These are phyloP conservation scores for Cordyceps javanica DNA, from an alignment of 2,329 filamentous ascomycete genomes.

Conservation along the genomic window DNA sequence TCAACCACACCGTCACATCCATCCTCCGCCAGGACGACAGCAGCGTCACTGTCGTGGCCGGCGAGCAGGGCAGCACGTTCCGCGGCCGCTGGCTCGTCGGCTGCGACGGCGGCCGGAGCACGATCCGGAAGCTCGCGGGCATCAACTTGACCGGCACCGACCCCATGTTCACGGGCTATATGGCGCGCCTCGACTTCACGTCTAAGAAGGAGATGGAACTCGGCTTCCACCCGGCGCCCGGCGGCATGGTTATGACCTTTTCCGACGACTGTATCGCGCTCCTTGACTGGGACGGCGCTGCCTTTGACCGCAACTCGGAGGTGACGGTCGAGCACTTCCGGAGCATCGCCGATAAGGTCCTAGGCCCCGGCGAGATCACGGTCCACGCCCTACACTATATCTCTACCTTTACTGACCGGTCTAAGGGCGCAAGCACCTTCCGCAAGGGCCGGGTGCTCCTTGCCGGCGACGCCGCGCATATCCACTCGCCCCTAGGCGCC, in stretches of 20 bases:
- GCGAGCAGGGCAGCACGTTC: neutral
- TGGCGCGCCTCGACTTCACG: conserved; percentile 27
- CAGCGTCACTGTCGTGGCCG: conserved; percentile 19
- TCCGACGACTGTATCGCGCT: conserved; percentile 18
- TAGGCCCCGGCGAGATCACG: conserved; percentile 18
- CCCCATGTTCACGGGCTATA: conserved; percentile 30
- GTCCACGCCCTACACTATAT: conserved; percentile 21
- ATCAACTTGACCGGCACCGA: conserved; percentile 32
- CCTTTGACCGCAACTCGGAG: conserved; percentile 16
- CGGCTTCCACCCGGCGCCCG: conserved; percentile 20
- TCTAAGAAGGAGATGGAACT: conserved; percentile 20
- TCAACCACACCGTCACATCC: conserved; percentile 20
- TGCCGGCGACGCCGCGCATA: conserved; percentile 45
- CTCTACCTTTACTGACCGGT: conserved; percentile 21
- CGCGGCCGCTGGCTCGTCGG: conserved; percentile 31
- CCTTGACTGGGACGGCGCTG: conserved; percentile 19
- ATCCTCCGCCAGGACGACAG: conserved; percentile 19
- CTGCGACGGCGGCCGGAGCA: conserved; percentile 36
- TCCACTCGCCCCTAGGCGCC: conserved; percentile 40
- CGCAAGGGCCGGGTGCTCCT: conserved; percentile 38
- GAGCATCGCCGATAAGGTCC: conserved; percentile 17
- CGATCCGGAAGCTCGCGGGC: conserved; percentile 30
- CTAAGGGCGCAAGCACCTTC: conserved; percentile 26
- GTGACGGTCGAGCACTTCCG: conserved; percentile 19
- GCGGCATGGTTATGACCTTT: conserved; percentile 22